A percentile compares a stretch with the other conserved stretches of the same genome.
These are phyloP conservation scores for Parastagonospora avenae DNA, from an alignment of 2,329 filamentous ascomycete species.

Conservation along the genomic window DNA sequence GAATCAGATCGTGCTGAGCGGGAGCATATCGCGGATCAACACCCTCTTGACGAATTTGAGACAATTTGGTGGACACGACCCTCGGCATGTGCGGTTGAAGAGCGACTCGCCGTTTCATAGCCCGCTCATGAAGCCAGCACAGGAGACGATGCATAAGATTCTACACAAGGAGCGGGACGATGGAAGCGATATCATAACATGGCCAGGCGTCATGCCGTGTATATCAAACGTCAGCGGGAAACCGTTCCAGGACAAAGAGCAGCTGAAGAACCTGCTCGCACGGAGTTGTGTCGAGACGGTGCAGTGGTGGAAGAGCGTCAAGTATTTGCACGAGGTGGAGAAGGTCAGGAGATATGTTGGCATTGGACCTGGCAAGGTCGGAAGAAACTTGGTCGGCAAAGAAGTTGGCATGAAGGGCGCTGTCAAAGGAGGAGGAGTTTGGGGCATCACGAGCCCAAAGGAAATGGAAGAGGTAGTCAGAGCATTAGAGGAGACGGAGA, in stretches of 20 bases:
- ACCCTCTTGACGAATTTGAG: constrained; percentile 82
- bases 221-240: constrained; percentile 84
- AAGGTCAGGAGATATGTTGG: constrained; percentile 86
- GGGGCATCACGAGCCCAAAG: constrained; percentile 83
- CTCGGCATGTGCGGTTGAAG: constrained; percentile 82
- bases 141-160: constrained; percentile 71
- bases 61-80: constrained; percentile 90
- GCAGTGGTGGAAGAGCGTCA: constrained; percentile 91
- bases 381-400: constrained; percentile 90
- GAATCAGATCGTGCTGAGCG: constrained; percentile 94
- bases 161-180: constrained; percentile 64
- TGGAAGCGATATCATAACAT: constrained; percentile 70
- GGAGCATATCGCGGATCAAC: constrained; percentile 81
- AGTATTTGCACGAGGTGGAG: constrained; percentile 82
- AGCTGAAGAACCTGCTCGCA: constrained; percentile 79
- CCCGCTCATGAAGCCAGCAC: constrained; percentile 86
- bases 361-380: constrained; percentile 92
- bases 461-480: constrained; percentile 54
- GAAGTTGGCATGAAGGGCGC: constrained; percentile 88
- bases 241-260: constrained; percentile 73
- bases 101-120: constrained; percentile 91
- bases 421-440: constrained; percentile 88
- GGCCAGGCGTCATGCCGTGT: constrained; percentile 76
- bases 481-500: constrained; percentile 55
- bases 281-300: constrained; percentile 90